phyloP scores from a whole-genome alignment of 345 rosid genomes.

The Eucalyptus urophylla region DNA sequence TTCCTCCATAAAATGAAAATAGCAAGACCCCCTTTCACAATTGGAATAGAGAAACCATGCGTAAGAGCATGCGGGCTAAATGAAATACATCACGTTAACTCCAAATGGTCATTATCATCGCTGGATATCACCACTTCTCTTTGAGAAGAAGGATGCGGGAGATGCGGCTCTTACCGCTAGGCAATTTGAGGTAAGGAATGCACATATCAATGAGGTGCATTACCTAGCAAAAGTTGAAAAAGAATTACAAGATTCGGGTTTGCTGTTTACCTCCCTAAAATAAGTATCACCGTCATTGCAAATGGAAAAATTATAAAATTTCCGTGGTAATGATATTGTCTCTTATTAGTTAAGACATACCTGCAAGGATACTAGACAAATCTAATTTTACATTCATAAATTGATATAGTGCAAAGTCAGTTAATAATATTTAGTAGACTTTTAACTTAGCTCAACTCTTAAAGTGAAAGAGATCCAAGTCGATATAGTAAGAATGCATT shows the following conservation, averaged over 20 bases:
- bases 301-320: background rate
- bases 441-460: background rate
- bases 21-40: no score
- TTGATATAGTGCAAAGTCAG: background rate
- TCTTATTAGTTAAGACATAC: background rate
- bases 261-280: background rate
- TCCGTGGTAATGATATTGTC: fast-evolving
- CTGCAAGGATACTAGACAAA: fast-evolving
- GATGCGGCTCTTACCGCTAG: background rate
- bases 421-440: background rate
- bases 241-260: background rate
- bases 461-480: background rate
- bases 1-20: background rate
- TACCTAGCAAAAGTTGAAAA: background rate
- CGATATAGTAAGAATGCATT: background rate
- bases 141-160: background rate
- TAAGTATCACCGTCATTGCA: fast-evolving
- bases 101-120: background rate
- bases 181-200: fast-evolving
- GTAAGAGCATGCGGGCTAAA: background rate
- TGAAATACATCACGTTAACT: background rate
- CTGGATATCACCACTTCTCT: background rate
- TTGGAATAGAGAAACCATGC: no score
- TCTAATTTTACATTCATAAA: background rate
- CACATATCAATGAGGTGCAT: background rate